Evolutionary conservation across 2,329 filamentous ascomycete species (phyloP).

Genomic region (Diplocarpon rosae): DNA sequence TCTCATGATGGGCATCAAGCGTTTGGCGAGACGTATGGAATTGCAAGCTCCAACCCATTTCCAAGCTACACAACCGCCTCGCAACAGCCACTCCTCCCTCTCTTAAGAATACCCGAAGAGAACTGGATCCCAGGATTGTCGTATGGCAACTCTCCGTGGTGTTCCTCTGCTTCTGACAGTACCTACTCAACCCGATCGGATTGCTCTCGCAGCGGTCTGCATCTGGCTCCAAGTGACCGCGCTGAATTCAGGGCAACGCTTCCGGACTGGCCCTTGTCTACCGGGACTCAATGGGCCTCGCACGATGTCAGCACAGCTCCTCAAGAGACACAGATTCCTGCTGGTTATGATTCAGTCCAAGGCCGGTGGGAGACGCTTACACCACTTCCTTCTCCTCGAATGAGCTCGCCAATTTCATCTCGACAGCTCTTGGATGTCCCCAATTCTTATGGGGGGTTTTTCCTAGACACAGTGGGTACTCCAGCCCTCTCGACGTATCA

Average conservation of each 20-base stretch:
- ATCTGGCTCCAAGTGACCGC: constrained; percentile 16
- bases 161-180: constrained; percentile 26
- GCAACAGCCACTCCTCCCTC: constrained; percentile 20
- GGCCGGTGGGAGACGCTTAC: constrained; percentile 21
- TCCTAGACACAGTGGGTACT: constrained; percentile 28
- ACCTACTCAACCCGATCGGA: constrained; percentile 25
- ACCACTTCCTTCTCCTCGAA: constrained; percentile 19
- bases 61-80: constrained; percentile 13
- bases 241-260: constrained; percentile 19
- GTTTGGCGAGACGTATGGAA: constrained; percentile 13
- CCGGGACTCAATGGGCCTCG: constrained; percentile 17
- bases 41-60: constrained; percentile 9
- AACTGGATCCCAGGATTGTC: constrained; percentile 20
- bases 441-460: constrained; percentile 17
- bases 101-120: constrained; percentile 24
- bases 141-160: constrained; percentile 25
- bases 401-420: constrained; percentile 17
- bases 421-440: constrained; percentile 22
- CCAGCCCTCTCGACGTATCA: constrained; percentile 24
- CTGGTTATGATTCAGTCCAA: constrained; percentile 16
- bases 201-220: constrained; percentile 16
- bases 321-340: constrained; percentile 19
- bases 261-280: constrained; percentile 19
- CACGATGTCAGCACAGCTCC: constrained; percentile 13
- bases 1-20: constrained; percentile 7